Evolutionary conservation across 2,329 filamentous ascomycete genomes (phyloP).

Genomic region (Coleophoma cylindrospora): DNA sequence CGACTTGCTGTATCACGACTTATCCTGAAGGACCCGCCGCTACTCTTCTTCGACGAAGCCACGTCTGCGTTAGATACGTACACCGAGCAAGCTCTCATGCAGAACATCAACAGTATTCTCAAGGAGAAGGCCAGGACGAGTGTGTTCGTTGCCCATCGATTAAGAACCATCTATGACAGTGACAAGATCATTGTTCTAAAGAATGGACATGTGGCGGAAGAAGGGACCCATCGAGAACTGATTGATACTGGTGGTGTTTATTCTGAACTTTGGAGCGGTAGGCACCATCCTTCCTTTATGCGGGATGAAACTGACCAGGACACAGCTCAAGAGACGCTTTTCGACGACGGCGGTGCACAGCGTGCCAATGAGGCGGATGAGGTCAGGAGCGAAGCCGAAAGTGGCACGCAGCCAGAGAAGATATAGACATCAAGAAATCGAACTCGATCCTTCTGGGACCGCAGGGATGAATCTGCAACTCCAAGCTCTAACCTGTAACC

Average conservation of each 20-base stretch:
- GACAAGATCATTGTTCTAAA: conserved; percentile 89
- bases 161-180: conserved; percentile 90
- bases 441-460: neutral
- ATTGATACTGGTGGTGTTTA: conserved; percentile 78
- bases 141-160: conserved; percentile 88
- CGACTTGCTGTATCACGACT: conserved; percentile 78
- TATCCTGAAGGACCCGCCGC: conserved; percentile 81
- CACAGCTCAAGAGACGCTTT: conserved; percentile 58
- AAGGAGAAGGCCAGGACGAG: conserved; percentile 85
- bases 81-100: conserved; percentile 84
- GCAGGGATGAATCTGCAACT: neutral
- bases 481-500: neutral
- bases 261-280: conserved; percentile 84
- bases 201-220: conserved; percentile 80
- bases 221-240: conserved; percentile 80
- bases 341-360: conserved; percentile 40
- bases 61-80: conserved; percentile 90
- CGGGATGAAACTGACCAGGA: conserved; percentile 7
- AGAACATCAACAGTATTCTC: conserved; percentile 89
- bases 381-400: conserved; percentile 7
- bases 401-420: conserved; percentile 6
- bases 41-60: conserved; percentile 94
- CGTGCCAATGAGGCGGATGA: conserved; percentile 22
- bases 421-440: neutral
- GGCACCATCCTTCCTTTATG: conserved; percentile 29